Evolutionary conservation across 1,139 yeast genomes (phyloP), one percentile per base, ranked within the genome.

Genomic region (Debaryomyces nepalensis): DNA sequence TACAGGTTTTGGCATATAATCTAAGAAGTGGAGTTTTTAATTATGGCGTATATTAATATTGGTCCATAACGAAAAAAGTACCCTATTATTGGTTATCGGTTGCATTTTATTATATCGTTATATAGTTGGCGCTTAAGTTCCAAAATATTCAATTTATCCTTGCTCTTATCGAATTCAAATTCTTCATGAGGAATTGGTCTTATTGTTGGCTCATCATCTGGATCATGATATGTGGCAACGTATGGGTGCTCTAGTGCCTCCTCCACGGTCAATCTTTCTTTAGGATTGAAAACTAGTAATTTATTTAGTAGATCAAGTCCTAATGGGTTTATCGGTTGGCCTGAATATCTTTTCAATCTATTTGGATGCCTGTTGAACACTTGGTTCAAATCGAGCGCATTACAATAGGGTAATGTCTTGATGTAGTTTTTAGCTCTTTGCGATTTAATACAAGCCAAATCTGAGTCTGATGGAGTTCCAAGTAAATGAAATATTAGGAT

Each of bases 231-330:
- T 11, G 82, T 72, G 39, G 72, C 71, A 45, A 93, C 70, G 63
- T 90, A 93, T 1, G 96, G 95, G 60, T 93, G 98, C 43, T 70
- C 68, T 40, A 91, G 71, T 0, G 97, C 96, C 50, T 87, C 85
- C 34, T 80, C 85, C 3, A 88, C 96, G 1, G 87, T 80, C 46
- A 89, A 79, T 50, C 99, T 73, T 54, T 83, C 80, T 19, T 70
- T 68, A 0, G 97, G 97, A 62, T 89, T 87, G 65, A 93, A 91
- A 4, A 84, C 77, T 39, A 91, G 74, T 66, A 93, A 73, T 54
- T 75, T 81, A 50, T 83, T 86, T 55, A 93, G 66, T 45, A 91
- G 69, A 55, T 91, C 97, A 39, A 91, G 64, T 0, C 95, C 97
- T 47, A 74, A 57, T 3, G 95, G 89, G 59, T 85, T 85, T 5